Base-by-base conservation (phyloP, 192 early-diverging fungal genomes). In the Dissophora ornata region DNA sequence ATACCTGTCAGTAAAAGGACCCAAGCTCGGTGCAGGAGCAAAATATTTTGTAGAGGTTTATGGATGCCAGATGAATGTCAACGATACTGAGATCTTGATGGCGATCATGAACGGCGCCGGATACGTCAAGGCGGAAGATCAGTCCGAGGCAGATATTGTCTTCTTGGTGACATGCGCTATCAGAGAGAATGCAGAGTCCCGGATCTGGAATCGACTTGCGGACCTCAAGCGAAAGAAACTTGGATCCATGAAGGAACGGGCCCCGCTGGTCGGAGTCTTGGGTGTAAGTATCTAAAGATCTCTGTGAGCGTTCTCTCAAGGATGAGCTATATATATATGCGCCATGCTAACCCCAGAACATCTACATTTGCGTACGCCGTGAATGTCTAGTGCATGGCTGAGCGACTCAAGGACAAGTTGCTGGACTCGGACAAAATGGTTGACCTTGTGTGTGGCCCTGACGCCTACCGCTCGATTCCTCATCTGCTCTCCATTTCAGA, bases 41-140 rank as follows among this genome's bases (percentile, higher is more conserved):
- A 90, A 87, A 56, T 93, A 86, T 62, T 90, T 85, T 71, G 86
- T 93, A 10, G 91, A 93, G 64, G 91, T 93, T 30, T 93, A 93
- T 63, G 91, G 91, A 11, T 93, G 91, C 63, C 91, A 93, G 79
- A 92, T 93, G 91, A 93, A 93, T 60, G 88, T 91, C 54, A 93
- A 87, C 64, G 91, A 93, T 60, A 91, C 91, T 0, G 91, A 93
- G 70, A 91, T 93, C 47, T 75, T 93, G 57, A 93, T 89, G 84
- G 79, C 90, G 0, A 88, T 93, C 22, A 81, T 93, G 80, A 84
- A 88, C 52, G 81, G 83, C 42, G 80, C 88, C 24, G 91, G 91
- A 16, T 93, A 91, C 61, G 78, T 79, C 59, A 84, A 88, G 54
- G 90, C 90, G 2, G 71, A 79, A 38, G 69, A 59, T 38, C 68